Evolutionary conservation across 2,329 filamentous ascomycete species (phyloP).

Genomic region (Botryotinia globosa): DNA sequence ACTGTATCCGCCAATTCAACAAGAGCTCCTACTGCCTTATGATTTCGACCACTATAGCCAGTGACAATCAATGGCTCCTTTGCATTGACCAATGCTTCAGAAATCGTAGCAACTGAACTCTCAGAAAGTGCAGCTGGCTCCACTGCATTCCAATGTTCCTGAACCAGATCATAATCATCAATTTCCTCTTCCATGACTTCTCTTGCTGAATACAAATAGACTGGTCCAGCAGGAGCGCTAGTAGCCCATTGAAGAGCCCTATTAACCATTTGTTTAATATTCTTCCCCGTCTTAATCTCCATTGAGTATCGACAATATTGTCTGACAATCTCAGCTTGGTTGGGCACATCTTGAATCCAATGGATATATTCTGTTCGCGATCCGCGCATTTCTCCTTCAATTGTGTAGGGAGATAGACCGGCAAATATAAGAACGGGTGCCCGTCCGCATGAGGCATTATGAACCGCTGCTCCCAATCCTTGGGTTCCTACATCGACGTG

Average conservation of each 20-base stretch:
- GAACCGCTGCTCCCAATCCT: constrained; percentile 62
- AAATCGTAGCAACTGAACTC: constrained; percentile 56
- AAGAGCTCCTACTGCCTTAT: constrained; percentile 57
- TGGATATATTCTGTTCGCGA: constrained; percentile 74
- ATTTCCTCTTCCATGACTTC: constrained; percentile 72
- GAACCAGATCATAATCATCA: constrained; percentile 56
- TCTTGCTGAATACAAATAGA: constrained; percentile 64
- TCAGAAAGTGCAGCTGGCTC: constrained; percentile 55
- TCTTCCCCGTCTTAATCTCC: constrained; percentile 69
- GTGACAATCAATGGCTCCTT: constrained; percentile 67
- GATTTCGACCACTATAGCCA: constrained; percentile 69
- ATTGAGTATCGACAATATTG: constrained; percentile 71
- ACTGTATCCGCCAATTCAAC: constrained; percentile 66
- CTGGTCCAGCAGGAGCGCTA: constrained; percentile 65
- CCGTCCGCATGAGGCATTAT: constrained; percentile 69
- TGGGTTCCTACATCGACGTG: constrained; percentile 76
- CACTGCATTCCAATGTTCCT: constrained; percentile 59
- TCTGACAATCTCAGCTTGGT: constrained; percentile 69
- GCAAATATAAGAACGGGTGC: constrained; percentile 71
- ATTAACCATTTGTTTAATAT: constrained; percentile 73
- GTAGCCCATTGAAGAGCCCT: constrained; percentile 69
- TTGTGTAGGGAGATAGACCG: constrained; percentile 68
- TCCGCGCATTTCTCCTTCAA: constrained; percentile 68
- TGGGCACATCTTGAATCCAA: constrained; percentile 75
- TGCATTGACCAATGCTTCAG: constrained; percentile 57